These are phyloP conservation scores for Pestalotiopsis sp. DNA, from an alignment of 2,329 filamentous ascomycete genomes.

Conservation along the genomic window DNA sequence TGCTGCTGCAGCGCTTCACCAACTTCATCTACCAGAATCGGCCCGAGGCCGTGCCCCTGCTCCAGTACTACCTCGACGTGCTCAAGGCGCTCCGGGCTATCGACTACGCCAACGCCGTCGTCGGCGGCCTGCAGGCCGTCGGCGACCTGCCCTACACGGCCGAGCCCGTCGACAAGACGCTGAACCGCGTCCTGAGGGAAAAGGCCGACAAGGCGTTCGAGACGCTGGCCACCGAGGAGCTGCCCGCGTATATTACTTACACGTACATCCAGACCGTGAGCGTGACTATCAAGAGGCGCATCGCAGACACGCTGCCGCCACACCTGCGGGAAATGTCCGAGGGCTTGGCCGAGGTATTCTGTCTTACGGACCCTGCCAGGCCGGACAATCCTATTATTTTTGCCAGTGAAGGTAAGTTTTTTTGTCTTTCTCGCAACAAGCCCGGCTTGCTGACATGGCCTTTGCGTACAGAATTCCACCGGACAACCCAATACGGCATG, in stretches of 20 bases:
- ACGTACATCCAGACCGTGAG: conserved; percentile 70
- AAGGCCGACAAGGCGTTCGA: conserved; percentile 67
- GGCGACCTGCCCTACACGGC: conserved; percentile 56
- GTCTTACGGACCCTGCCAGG: conserved; percentile 71
- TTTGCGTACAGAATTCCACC: conserved; percentile 61
- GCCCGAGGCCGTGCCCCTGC: conserved; percentile 61
- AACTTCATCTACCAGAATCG: conserved; percentile 62
- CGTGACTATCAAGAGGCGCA: conserved; percentile 64
- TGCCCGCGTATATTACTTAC: conserved; percentile 72
- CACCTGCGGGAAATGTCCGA: conserved; percentile 70
- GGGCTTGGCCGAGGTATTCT: conserved; percentile 75
- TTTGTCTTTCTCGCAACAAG: neutral
- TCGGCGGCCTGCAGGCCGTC: conserved; percentile 59
- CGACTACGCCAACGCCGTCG: conserved; percentile 68
- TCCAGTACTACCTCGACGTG: conserved; percentile 72
- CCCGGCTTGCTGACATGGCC: neutral
- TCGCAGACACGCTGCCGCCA: conserved; percentile 66
- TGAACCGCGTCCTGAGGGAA: conserved; percentile 59
- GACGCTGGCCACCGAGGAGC: conserved; percentile 63
- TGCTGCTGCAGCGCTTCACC: conserved; percentile 65
- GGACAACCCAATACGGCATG: conserved; percentile 74
- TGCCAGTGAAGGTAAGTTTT: conserved; percentile 64
- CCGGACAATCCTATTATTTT: conserved; percentile 77
- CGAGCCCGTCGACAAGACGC: conserved; percentile 48
- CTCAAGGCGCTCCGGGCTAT: conserved; percentile 71